Evolutionary conservation across 495 filamentous ascomycete species (phyloP).

Genomic region (Penicillium daleae): DNA sequence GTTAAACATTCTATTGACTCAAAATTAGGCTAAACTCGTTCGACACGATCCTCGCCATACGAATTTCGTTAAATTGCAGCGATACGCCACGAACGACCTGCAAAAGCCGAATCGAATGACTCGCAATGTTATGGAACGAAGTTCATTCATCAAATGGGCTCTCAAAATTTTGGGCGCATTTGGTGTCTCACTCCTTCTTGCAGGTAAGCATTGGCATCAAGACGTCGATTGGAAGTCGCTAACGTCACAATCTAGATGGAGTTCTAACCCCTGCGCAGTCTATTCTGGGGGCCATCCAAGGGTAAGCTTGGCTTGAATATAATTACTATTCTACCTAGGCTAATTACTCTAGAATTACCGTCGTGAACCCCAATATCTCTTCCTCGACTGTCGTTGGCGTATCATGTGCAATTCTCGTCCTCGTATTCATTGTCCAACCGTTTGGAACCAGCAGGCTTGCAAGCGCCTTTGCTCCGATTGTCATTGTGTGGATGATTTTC

Average conservation of each 20-base stretch:
- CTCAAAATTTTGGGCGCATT: slow-evolving; percentile 69
- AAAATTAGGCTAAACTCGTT: slow-evolving; percentile 32
- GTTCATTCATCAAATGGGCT: slow-evolving; percentile 47
- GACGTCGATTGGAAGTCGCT: too few relatives aligned
- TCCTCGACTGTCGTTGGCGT: slow-evolving; percentile 61
- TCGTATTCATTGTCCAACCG: slow-evolving; percentile 70
- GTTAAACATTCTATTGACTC: neutral
- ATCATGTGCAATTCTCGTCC: slow-evolving; percentile 66
- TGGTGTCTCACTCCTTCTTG: slow-evolving; percentile 69
- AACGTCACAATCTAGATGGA: neutral
- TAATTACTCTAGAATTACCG: slow-evolving; percentile 38
- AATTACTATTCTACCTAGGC: too few relatives aligned
- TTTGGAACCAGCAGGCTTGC: slow-evolving; percentile 68
- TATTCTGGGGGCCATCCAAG: slow-evolving; percentile 13
- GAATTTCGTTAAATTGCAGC: slow-evolving; percentile 57
- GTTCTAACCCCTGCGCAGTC: slow-evolving; percentile 12
- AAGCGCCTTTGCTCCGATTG: slow-evolving; percentile 66
- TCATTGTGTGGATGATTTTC: slow-evolving; percentile 72
- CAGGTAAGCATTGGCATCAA: slow-evolving; percentile 66
- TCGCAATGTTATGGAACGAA: slow-evolving; percentile 61
- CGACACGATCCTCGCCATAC: slow-evolving; percentile 15
- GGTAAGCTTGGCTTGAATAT: neutral
- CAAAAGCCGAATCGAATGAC: slow-evolving; percentile 51
- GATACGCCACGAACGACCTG: slow-evolving; percentile 58
- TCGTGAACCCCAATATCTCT: slow-evolving; percentile 42